These are phyloP conservation scores for Claviceps spartinae DNA, from an alignment of 2,329 filamentous ascomycete species.

Conservation along the genomic window DNA sequence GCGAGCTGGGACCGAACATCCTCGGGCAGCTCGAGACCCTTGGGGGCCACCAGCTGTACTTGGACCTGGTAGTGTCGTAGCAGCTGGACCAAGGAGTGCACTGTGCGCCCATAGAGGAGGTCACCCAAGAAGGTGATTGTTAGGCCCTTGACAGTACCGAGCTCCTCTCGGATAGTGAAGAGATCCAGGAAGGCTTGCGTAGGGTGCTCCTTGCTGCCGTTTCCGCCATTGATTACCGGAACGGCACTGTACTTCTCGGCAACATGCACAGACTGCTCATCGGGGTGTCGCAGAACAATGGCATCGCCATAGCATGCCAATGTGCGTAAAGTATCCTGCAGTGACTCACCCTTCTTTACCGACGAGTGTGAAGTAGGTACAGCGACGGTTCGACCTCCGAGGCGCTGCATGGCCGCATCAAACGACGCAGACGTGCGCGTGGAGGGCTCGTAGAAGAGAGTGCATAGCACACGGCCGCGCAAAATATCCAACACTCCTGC, in stretches of 20 bases:
- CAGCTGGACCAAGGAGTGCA: conserved; percentile 89
- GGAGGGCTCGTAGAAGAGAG: conserved; percentile 95
- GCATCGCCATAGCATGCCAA: conserved; percentile 90
- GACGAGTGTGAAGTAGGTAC: conserved; percentile 77
- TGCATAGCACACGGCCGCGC: conserved; percentile 73
- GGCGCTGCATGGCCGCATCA: conserved; percentile 94
- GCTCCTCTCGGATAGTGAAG: conserved; percentile 95
- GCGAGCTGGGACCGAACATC: conserved; percentile 61
- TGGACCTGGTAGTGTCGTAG: conserved; percentile 92
- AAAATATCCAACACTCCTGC: conserved; percentile 81
- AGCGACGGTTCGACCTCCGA: conserved; percentile 74
- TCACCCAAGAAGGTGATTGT: conserved; percentile 95
- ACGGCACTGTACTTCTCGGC: conserved; percentile 81
- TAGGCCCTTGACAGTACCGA: conserved; percentile 86
- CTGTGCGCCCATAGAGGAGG: conserved; percentile 81
- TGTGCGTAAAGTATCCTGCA: conserved; percentile 88
- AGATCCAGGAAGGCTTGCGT: conserved; percentile 96
- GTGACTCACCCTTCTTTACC: conserved; percentile 83
- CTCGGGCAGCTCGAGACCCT: conserved; percentile 60
- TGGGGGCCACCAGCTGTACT: conserved; percentile 81
- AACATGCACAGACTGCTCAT: conserved; percentile 64
- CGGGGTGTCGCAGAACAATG: conserved; percentile 87
- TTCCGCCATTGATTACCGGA: conserved; percentile 93
- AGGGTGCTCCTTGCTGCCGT: conserved; percentile 89
- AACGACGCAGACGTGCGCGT: conserved; percentile 93